A percentile compares a stretch with the other conserved stretches of the same genome.
Conservation (phyloP, 805 yeast genomes). For the Clavispora phyllophila region DNA sequence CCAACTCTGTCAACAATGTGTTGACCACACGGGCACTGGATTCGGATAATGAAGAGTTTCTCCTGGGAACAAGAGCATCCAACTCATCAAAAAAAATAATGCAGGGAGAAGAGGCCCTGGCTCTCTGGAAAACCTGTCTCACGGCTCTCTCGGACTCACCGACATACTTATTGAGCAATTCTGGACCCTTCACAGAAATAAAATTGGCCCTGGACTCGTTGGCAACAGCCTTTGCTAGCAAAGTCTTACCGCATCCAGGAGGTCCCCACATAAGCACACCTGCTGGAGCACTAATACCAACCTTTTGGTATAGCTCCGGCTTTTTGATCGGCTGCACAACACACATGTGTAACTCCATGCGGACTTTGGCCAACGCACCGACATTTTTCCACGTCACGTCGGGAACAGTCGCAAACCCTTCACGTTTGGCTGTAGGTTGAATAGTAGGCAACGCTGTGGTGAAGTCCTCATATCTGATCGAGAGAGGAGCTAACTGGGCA, state of each 20-base stretch:
- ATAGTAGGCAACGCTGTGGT: slow-evolving; percentile 81
- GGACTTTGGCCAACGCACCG: slow-evolving; percentile 76
- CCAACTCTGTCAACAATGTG: slow-evolving; percentile 88
- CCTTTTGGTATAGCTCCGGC: slow-evolving; percentile 84
- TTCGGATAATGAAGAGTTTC: slow-evolving; percentile 85
- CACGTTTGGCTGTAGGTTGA: slow-evolving; percentile 96
- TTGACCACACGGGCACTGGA: slow-evolving; percentile 91
- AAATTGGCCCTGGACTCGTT: slow-evolving; percentile 95
- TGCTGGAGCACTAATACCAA: slow-evolving; percentile 94
- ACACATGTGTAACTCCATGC: slow-evolving; percentile 94
- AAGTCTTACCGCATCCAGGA: slow-evolving; percentile 98
- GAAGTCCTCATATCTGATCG: slow-evolving; percentile 78
- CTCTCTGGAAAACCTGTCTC: slow-evolving; percentile 87
- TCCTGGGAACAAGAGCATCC: slow-evolving; percentile 91
- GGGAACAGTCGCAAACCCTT: slow-evolving; percentile 97
- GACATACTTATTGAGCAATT: slow-evolving; percentile 85
- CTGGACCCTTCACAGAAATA: slow-evolving; percentile 95
- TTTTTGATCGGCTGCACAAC: slow-evolving; percentile 93
- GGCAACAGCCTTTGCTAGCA: slow-evolving; percentile 95
- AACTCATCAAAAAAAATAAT: slow-evolving; percentile 93
- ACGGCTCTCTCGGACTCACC: slow-evolving; percentile 96
- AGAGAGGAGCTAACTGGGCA: slow-evolving; percentile 70
- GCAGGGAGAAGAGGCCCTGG: slow-evolving; percentile 90
- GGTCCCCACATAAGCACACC: slow-evolving; percentile 99
- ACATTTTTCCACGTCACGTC: slow-evolving; percentile 95